phyloP scores from a whole-genome alignment of 352 stramenopile species.

The Globisporangium takayamanum region DNA sequence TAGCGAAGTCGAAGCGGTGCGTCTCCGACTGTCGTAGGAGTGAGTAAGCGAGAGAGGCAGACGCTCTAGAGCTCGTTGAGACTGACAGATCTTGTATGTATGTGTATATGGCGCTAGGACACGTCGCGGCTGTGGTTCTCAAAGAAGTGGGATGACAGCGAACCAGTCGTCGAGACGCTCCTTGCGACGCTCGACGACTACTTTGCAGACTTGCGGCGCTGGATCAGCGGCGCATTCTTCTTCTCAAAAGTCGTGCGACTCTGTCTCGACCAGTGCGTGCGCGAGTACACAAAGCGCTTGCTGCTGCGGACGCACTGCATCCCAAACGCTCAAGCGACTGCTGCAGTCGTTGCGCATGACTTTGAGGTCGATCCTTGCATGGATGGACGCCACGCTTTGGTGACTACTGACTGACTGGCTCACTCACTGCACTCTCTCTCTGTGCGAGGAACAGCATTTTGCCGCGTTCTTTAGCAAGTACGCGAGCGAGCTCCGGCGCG shows the following conservation, averaged over 20 bases:
- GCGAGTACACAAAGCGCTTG: conserved; percentile 60
- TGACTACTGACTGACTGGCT: background rate
- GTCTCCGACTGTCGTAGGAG: background rate
- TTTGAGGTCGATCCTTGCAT: conserved; percentile 29
- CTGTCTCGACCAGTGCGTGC: conserved; percentile 58
- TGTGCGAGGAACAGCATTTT: conserved; percentile 32
- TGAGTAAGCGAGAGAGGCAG: background rate
- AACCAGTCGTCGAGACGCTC: conserved; percentile 65
- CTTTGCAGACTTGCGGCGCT: conserved; percentile 57
- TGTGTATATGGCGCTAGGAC: conserved; percentile 25
- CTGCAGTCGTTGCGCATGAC: conserved; percentile 49
- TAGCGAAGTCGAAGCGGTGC: conserved; percentile 65
- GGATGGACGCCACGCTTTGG: background rate
- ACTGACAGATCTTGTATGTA: background rate
- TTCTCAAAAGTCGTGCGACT: conserved; percentile 75
- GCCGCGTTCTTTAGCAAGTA: conserved; percentile 71
- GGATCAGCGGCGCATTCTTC: conserved; percentile 82
- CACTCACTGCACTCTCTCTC: background rate
- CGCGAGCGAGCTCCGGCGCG: conserved; percentile 52
- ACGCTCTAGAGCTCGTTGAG: background rate
- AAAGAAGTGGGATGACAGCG: conserved; percentile 80
- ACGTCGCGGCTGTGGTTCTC: conserved; percentile 70
- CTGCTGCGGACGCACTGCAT: conserved; percentile 56
- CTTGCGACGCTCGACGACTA: conserved; percentile 78
- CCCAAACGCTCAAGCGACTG: conserved; percentile 25